Percentiles rank a stretch among this genome's conserved stretches.
phyloP scores from a whole-genome alignment of 148 eudicot genomes.

The Linanthus parryae region DNA sequence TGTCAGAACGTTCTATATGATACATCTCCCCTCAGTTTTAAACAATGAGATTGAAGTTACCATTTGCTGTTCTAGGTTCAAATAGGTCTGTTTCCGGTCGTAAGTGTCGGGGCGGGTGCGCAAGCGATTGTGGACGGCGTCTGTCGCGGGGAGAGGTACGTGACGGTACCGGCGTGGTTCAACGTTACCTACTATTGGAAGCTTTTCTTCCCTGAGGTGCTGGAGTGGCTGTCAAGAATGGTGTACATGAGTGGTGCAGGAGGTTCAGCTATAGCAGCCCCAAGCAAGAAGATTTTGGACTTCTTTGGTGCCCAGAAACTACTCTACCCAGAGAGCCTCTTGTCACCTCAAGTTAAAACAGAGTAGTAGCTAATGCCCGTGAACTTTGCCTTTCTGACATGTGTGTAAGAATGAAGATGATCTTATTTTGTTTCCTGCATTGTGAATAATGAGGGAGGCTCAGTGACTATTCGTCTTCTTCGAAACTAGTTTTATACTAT shows the following conservation, averaged over 20 bases:
- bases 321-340: constrained; percentile 36
- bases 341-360: constrained; percentile 14
- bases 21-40: too few relatives aligned
- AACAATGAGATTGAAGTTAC: too few relatives aligned
- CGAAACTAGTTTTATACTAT: too few relatives aligned
- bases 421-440: too few relatives aligned
- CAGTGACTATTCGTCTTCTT: too few relatives aligned
- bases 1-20: too few relatives aligned
- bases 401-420: too few relatives aligned
- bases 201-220: constrained; percentile 33
- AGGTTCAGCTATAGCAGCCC: too few relatives aligned
- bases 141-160: constrained; percentile 25
- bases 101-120: constrained; percentile 24
- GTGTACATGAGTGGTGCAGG: too few relatives aligned
- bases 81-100: constrained; percentile 21
- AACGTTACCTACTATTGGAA: constrained; percentile 19
- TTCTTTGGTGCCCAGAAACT: constrained; percentile 30
- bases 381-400: too few relatives aligned
- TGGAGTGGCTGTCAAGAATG: too few relatives aligned
- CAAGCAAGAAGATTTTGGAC: constrained; percentile 54
- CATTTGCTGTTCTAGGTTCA: constrained; percentile 18
- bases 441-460: too few relatives aligned
- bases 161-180: constrained; percentile 26
- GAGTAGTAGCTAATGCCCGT: neutral
- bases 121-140: constrained; percentile 22